Conservation (phyloP, 2,329 filamentous ascomycete genomes). For the Calonectria leucothoes region DNA sequence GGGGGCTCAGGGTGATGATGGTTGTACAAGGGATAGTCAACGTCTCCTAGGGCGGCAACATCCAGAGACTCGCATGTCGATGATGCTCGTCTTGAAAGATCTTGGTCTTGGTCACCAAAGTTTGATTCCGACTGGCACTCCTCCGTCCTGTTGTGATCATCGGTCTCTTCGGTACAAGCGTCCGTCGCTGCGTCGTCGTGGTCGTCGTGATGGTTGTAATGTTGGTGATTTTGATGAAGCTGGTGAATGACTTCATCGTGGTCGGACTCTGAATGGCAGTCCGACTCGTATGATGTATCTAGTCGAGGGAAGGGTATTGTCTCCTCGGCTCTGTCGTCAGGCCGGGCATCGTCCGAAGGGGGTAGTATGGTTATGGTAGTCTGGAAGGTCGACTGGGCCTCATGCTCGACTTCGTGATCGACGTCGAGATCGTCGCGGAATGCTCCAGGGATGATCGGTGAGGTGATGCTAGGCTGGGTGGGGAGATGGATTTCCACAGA, state of each 20-base stretch:
- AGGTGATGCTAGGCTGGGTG: slow-evolving; percentile 5
- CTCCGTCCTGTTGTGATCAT: slow-evolving; percentile 44
- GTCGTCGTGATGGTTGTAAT: slow-evolving; percentile 35
- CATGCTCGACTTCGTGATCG: slow-evolving; percentile 26
- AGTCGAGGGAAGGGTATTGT: slow-evolving; percentile 49
- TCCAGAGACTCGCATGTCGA: slow-evolving; percentile 57
- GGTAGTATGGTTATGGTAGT: slow-evolving; percentile 64
- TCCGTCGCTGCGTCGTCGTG: slow-evolving; percentile 50
- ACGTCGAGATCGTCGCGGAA: slow-evolving; percentile 54
- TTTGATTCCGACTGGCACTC: slow-evolving; percentile 43
- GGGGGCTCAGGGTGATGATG: slow-evolving; percentile 50
- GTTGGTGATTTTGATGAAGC: slow-evolving; percentile 38
- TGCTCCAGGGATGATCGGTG: slow-evolving; percentile 41
- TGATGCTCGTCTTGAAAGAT: slow-evolving; percentile 52
- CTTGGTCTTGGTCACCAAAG: slow-evolving; percentile 43
- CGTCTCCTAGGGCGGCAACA: slow-evolving; percentile 42
- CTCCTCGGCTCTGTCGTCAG: slow-evolving; percentile 25
- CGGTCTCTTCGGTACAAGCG: slow-evolving; percentile 50
- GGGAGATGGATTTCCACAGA: slow-evolving; percentile 38
- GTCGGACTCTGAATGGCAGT: slow-evolving; percentile 52
- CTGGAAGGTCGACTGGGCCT: slow-evolving; percentile 44
- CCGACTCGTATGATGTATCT: slow-evolving; percentile 51
- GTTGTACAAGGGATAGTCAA: slow-evolving; percentile 40
- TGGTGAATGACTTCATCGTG: slow-evolving; percentile 35
- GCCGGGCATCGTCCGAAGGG: slow-evolving; percentile 45